Base-by-base conservation (phyloP, 495 filamentous ascomycete genomes). In the Penicillium subrubescens region DNA sequence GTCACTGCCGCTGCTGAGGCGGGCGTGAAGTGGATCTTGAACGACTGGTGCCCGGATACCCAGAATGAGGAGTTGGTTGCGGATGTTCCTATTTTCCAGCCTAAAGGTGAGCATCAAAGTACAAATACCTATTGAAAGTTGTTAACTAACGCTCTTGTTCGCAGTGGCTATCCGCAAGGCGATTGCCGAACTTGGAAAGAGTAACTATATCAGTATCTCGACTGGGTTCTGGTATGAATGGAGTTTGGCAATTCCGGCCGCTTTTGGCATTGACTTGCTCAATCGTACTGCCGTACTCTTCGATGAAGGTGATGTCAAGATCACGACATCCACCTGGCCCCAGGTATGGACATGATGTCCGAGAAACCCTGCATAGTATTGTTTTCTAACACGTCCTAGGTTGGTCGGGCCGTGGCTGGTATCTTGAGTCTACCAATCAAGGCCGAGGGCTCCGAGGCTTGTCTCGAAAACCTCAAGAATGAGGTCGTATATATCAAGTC, bases 1-100 rank as follows among this genome's bases (percentile, higher is more conserved):
- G 72, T 89, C 63, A 66, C 80, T 3, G 89, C 89, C 0, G 90
- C 90, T 1, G 85, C 79, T 5, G 76, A 83, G 44, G 89, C 90
- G 1, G 83, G 82, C 5, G 85, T 92, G 0, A 73, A 70, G 0
- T 90, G 85, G 75, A 71, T 92, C 56, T 67, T 90, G 35, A 90
- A 89, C 71, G 80, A 79, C 51, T 90, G 73, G 63, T 82, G 82
- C 25, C 52, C 58, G 23, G 83, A 87, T 59, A 59, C 61, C 5
- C 48, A 51, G 44, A 74, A 87, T 60, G 64, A 78, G 15, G 27
- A 59, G 6, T 41, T 83, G 6, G 25, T 64, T 48, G 63, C 77
- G 23, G 81, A 86, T 54, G 69, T 68, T 14, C n/a, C 74, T 0
- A 25, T 69, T 29, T 68, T 63, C 50, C 52, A 62, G 23, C 43